Percentiles rank a stretch among this genome's conserved stretches.
Conservation (phyloP, 345 rosid genomes). For the Gossypium ekmanianum region DNA sequence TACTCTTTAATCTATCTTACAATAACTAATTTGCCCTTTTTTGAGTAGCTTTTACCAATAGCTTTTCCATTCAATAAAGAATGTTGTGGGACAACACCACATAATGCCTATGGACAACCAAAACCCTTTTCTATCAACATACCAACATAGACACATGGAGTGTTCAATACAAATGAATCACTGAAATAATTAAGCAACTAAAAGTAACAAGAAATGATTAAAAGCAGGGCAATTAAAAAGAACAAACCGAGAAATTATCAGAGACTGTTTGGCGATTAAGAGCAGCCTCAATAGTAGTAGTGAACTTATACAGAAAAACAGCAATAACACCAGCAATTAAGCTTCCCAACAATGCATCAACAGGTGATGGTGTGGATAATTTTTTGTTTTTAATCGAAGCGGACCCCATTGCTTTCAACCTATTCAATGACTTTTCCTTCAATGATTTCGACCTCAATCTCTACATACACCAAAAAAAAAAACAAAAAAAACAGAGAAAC, state of each 20-base stretch:
- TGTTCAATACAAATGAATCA: neutral
- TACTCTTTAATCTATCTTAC: too few relatives aligned
- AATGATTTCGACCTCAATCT: conserved; percentile 70
- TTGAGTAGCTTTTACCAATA: neutral
- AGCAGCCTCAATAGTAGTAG: conserved; percentile 63
- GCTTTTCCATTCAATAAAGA: neutral
- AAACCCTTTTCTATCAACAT: neutral
- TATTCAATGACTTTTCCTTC: conserved; percentile 76
- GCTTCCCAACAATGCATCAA: conserved; percentile 76
- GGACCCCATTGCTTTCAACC: conserved; percentile 57
- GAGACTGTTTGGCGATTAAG: conserved; percentile 70
- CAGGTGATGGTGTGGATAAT: conserved; percentile 53
- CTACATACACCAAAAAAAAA: conserved; percentile 31
- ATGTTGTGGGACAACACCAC: neutral
- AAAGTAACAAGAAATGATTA: conserved; percentile 14
- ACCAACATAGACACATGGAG: neutral
- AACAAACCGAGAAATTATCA: conserved; percentile 14
- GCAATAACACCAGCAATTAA: conserved; percentile 76
- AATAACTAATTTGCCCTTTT: too few relatives aligned
- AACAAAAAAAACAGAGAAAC: neutral
- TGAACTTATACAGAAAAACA: conserved; percentile 82
- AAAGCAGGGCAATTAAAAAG: neutral
- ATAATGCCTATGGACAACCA: too few relatives aligned
- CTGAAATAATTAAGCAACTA: neutral
- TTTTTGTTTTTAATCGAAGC: conserved; percentile 46